Evolutionary conservation across 2,329 filamentous ascomycete genomes (phyloP), one percentile per base, ranked within the genome.

Genomic region (Stagonosporopsis cucurbitacearum): DNA sequence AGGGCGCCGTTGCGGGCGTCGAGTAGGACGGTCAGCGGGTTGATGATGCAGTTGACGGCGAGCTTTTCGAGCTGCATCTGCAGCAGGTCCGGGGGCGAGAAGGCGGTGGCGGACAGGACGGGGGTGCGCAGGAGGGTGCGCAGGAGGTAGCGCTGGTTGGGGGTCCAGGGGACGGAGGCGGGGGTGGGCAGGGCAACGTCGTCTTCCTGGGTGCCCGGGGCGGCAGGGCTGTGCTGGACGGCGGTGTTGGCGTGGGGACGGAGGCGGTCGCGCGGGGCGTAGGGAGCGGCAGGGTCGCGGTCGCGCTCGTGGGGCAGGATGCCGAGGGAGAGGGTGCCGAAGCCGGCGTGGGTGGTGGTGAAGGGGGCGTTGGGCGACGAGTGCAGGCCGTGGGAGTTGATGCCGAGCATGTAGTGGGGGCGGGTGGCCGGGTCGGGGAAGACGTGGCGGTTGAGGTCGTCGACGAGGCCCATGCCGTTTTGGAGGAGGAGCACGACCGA

Each of bases 401-500:
- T 80, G 8, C 90, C 91, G 25, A 92, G 75, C 55, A 97, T 81
- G 65, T 96, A 96, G 51, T 85, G 86, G 2, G 95, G 95, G 23
- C 90, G 83, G 0, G 78, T 80, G 0, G 77, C 72, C 0, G 84
- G 80, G 58, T 93, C 84, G 0, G 85, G 82, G 64, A 96, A 97
- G 25, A 96, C 74, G 11, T 82, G 75, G 30, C 82, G 76, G 65
- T 91, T 92, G 36, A 97, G 82, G 44, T 87, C 83, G 44, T 98
- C 92, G n/a, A 92, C 81, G 1, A 92, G 79, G 0, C 95, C 94
- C 75, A 98, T 85, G 1, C 93, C 92, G 59, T 94, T 90, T 53
- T 92, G 89, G 52, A 96, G 74, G 51, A 96, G 84, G 56, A 90
- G 86, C 7, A 96, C 83, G 0, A 91, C 90, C 1, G 89, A 91